Conservation (phyloP, 805 yeast genomes). For the Wickerhamomyces pijperi region DNA sequence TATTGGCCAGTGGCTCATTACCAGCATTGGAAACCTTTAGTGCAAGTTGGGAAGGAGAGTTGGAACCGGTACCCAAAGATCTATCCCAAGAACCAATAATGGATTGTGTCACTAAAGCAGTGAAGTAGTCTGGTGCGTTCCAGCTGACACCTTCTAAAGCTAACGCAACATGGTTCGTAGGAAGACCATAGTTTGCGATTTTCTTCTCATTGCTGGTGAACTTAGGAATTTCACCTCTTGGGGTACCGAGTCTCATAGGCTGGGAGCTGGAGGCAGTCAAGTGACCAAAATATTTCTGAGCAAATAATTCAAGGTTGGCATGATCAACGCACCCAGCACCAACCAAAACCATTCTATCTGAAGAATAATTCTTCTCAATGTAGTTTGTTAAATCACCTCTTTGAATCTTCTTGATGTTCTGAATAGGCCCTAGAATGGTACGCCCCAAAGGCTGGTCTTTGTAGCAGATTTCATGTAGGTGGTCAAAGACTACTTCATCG, state of each 20-base stretch:
- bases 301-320: slow-evolving; percentile 66
- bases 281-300: slow-evolving; percentile 67
- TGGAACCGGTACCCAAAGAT: slow-evolving; percentile 71
- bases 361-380: slow-evolving; percentile 79
- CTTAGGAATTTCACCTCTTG: slow-evolving; percentile 54
- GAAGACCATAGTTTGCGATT: slow-evolving; percentile 71
- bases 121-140: slow-evolving; percentile 91
- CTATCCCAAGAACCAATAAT: slow-evolving; percentile 97
- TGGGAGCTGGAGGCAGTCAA: slow-evolving; percentile 42
- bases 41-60: slow-evolving; percentile 80
- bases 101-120: slow-evolving; percentile 93
- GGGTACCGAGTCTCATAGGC: slow-evolving; percentile 53
- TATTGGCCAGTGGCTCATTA: slow-evolving; percentile 68
- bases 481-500: slow-evolving; percentile 96
- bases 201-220: slow-evolving; percentile 83
- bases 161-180: slow-evolving; percentile 83
- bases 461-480: slow-evolving; percentile 85
- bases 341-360: slow-evolving; percentile 96
- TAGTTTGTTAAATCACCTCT: slow-evolving; percentile 68
- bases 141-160: slow-evolving; percentile 98
- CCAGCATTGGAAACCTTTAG: slow-evolving; percentile 44
- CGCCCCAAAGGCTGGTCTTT: slow-evolving; percentile 90
- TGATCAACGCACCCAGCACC: slow-evolving; percentile 95
- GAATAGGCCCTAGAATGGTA: slow-evolving; percentile 91
- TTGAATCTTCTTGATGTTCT: slow-evolving; percentile 71